Percentiles rank a stretch among this genome's conserved stretches.
These are phyloP conservation scores for Sporothrix luriei DNA, from an alignment of 2,329 filamentous ascomycete genomes.

Conservation along the genomic window DNA sequence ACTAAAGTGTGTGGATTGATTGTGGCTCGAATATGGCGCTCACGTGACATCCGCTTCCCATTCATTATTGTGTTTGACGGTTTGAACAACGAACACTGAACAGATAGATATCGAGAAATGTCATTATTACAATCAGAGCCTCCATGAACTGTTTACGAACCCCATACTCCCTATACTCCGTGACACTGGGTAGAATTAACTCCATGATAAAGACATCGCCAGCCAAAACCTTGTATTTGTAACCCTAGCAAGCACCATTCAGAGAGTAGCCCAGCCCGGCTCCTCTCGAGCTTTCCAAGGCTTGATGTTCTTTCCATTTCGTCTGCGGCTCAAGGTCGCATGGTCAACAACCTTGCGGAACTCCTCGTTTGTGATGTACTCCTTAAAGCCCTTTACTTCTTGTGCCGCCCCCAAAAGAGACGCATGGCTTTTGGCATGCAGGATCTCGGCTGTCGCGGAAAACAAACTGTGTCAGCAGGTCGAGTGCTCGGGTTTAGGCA, in stretches of 20 bases:
- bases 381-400: conserved; percentile 57
- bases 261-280: conserved; percentile 56
- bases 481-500: not conserved
- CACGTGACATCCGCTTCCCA: not conserved
- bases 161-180: not conserved
- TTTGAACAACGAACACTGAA: too few species aligned
- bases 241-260: not conserved
- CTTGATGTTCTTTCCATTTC: conserved; percentile 59
- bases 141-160: not conserved
- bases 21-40: not conserved
- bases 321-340: conserved; percentile 56
- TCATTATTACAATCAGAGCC: not conserved
- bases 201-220: not conserved
- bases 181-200: not conserved
- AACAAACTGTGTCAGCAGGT: not conserved
- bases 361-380: conserved; percentile 52
- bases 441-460: conserved; percentile 50
- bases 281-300: conserved; percentile 62
- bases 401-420: conserved; percentile 52
- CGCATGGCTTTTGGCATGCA: conserved; percentile 53
- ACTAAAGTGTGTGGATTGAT: not conserved
- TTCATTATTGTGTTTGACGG: not conserved
- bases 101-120: too few species aligned
- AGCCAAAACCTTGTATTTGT: not conserved
- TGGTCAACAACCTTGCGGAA: conserved; percentile 56